Evolutionary conservation across 2,329 filamentous ascomycete species (phyloP), one percentile per base, ranked within the genome.

Genomic region (Escovopsis sp.): DNA sequence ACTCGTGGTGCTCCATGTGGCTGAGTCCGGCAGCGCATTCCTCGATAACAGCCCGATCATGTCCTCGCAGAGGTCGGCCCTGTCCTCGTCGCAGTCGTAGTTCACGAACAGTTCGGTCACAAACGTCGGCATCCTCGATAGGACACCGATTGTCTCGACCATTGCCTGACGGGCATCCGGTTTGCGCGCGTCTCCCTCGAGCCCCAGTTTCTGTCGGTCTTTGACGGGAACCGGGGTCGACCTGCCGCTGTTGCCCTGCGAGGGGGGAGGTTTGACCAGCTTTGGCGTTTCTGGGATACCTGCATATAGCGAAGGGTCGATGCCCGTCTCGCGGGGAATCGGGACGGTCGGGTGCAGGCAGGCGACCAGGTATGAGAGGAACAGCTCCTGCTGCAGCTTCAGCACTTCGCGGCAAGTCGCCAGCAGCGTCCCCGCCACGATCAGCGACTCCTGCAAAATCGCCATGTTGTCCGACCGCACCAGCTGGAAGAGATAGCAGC

Each of bases 1-100:
- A 56, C 94, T 98, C 5, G 89, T 95, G 10, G 91, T 98, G 59
- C 93, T 98, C 91, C 91, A 98, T 6, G 88, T 95, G 6, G 89
- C 91, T 8, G 91, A 94, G 58, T 98, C 91, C 1, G 91, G 93
- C 49, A 98, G 83, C 2, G 91, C 91, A 58, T 95, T 98, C 44
- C 91, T 76, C 15, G 91, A 89, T 13, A 98, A 67, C 30, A 98
- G 71, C 1, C 91, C 89, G 45, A 98, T 78, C 74, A 96, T 83
- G 55, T 98, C 93, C 64, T 94, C 84, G 54, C 91, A 98, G 5
- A 98, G 66, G 63, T 98, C 91, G 40, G 80, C 81, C 39, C 88
- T 76, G 56, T 98, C 85, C 40, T 86, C 79, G 55, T 96, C 88
- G 55, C 89, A 98, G 60, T 98, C 91, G 57, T 96, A 98, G 60